Base-by-base conservation (phyloP, 805 yeast genomes). In the Torulaspora indica region DNA sequence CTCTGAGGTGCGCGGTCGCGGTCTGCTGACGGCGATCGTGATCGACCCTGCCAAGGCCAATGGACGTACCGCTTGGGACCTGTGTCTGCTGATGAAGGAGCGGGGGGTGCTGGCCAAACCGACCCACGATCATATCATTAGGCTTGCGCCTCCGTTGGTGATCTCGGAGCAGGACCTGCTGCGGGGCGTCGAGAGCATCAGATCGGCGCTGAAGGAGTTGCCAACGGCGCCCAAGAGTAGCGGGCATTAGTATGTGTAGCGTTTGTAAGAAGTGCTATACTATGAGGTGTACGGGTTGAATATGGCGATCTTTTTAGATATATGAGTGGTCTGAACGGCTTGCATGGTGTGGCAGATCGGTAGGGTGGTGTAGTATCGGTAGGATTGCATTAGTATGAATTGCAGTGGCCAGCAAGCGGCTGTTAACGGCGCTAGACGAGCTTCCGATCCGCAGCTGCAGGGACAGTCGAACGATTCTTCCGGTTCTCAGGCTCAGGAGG, bases 41-140 rank as follows among this genome's bases (percentile, higher is more conserved):
- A 85, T 90, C 61, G 96, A 91, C 68, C 79, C 84, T 43, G 52
- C 79, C 35, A 85, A 82, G 69, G 79, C 96, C 48, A 81, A 81
- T 60, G 96, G 96, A 48, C 81, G 90, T 66, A 75, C 93, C 23
- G 97, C 98, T 3, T 91, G 98, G 98, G 97, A 91, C 63, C 74
- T 91, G 54, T 91, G 98, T 71, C 65, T 91, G 57, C 69, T 86
- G 57, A 83, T 91, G 93, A 88, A 85, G 68, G 80, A 85, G 43
- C 72, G 79, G 49, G 98, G 98, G 47, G 84, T 91, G 12, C 73
- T 90, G 60, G 97, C 98, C 51, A 91, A 90, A 71, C 98, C 97
- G 53, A 90, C 98, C 1, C 98, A 91, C 65, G 95, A 89, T 57
- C 84, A 89, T 67, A 90, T 91, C 58, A 90, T 91, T 63, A 83